Evolutionary conservation across 2,329 filamentous ascomycete species (phyloP).

Genomic region (Coccinonectria pachysandricola): DNA sequence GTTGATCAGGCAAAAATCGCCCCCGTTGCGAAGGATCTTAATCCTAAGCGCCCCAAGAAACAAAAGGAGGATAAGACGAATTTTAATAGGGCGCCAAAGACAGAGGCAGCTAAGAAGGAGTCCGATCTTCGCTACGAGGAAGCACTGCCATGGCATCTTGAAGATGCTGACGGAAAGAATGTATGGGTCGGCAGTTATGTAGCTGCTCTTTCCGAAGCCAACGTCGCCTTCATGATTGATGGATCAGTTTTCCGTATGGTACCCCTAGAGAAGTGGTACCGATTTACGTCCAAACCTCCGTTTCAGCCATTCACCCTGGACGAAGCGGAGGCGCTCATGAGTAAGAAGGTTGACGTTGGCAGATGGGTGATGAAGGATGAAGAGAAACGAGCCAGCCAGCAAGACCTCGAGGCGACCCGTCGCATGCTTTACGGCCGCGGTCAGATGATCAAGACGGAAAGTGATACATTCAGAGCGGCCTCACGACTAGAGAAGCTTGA

Average conservation of each 20-base stretch:
- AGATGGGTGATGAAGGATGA: conserved; percentile 70
- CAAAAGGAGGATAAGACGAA: conserved; percentile 79
- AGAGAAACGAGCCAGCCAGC: conserved; percentile 44
- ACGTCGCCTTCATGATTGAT: conserved; percentile 67
- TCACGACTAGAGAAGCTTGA: conserved; percentile 57
- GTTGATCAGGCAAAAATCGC: conserved; percentile 89
- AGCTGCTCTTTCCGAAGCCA: conserved; percentile 74
- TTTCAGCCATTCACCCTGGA: conserved; percentile 73
- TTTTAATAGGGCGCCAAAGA: conserved; percentile 69
- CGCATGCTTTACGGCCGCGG: conserved; percentile 40
- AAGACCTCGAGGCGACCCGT: conserved; percentile 51
- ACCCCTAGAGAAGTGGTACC: conserved; percentile 93
- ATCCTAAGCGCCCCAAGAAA: conserved; percentile 44
- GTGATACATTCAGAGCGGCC: conserved; percentile 49
- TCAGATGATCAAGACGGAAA: conserved; percentile 58
- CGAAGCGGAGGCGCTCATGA: conserved; percentile 76
- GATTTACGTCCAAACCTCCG: conserved; percentile 68
- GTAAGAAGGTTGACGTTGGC: conserved; percentile 63
- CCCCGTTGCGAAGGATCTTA: conserved; percentile 55
- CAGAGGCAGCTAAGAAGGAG: conserved; percentile 70
- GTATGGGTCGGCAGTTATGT: conserved; percentile 91
- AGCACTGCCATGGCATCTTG: conserved; percentile 89
- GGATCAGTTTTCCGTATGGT: conserved; percentile 69
- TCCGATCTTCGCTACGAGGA: conserved; percentile 79
- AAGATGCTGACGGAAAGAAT: conserved; percentile 93